Base-by-base conservation (phyloP, 441 rosid species). In the Eruca vesicaria region DNA sequence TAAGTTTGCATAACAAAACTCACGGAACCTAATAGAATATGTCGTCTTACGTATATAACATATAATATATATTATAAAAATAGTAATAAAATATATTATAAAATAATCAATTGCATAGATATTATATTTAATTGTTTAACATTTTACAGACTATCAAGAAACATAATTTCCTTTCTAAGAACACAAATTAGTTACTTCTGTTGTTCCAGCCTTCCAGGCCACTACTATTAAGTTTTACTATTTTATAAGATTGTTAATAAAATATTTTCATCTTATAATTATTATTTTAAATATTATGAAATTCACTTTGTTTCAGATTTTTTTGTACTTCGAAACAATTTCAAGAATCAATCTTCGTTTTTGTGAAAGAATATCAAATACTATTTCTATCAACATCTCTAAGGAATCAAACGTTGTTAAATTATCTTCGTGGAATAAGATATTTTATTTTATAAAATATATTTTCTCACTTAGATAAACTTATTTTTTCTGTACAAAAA, bases 301-400 rank as follows among this genome's bases (percentile, higher is more conserved):
- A 16, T 19, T 14, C 5, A 45, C 12, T 32, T 14, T 71, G 3
- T 50, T 45, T 43, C 19, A 7, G 52, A 2, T 43, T 14, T 65
- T 43, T 65, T 2, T 3, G 4, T 21, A n/a, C 50, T 29, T 3
- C 4, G 5, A 32, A 48, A 7, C 2, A 56, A 35, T 10, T 69
- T 36, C 1, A 12, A 5, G 35, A 15, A 26, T 45, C 29, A 1
- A 0, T 57, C 15, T 60, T 60, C 16, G 15, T 20, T 23, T 59
- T 50, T 50, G 33, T 26, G 55, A 9, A 52, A 75, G 57, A 62
- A 26, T 53, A 35, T 53, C 45, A 56, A 31, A 71, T 35, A 19
- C 38, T 76, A 20, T 64, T 45, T 75, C 16, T 43, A 76, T 56
- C 71, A 76, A 56, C 69, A 70, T 69, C 75, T 76, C 60, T 26